A percentile compares a stretch with the other conserved stretches of the same genome.
These are phyloP conservation scores for Hysterium pulicare DNA, from an alignment of 2,329 filamentous ascomycete genomes.

Conservation along the genomic window DNA sequence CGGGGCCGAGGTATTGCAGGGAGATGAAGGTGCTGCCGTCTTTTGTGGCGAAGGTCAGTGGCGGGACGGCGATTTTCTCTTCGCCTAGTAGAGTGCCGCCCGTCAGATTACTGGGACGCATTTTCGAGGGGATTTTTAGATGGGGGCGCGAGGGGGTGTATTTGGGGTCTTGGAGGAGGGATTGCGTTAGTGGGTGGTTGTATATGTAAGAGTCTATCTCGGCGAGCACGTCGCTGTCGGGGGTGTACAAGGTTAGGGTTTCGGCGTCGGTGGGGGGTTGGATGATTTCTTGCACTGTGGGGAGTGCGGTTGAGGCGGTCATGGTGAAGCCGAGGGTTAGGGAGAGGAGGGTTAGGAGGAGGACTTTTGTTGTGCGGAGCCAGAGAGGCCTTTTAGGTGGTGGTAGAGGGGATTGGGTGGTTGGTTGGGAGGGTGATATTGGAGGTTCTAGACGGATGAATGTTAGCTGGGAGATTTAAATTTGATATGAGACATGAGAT, in stretches of 20 bases:
- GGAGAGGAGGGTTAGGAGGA: slow-evolving; percentile 46
- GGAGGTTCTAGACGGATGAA: slow-evolving; percentile 4
- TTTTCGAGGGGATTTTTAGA: slow-evolving; percentile 71
- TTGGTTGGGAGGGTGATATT: slow-evolving; percentile 6
- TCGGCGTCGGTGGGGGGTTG: slow-evolving; percentile 67
- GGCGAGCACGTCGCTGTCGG: slow-evolving; percentile 47
- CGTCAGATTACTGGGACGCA: slow-evolving; percentile 74
- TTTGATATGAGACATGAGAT: too few relatives aligned
- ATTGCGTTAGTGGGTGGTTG: slow-evolving; percentile 68
- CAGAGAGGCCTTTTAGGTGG: slow-evolving; percentile 14
- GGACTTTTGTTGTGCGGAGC: slow-evolving; percentile 42
- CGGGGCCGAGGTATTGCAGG: slow-evolving; percentile 72
- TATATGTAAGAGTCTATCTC: slow-evolving; percentile 72
- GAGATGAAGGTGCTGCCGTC: slow-evolving; percentile 58
- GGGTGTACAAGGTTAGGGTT: slow-evolving; percentile 64
- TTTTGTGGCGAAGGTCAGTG: slow-evolving; percentile 63
- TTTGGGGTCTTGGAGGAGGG: slow-evolving; percentile 63
- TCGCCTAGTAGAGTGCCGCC: slow-evolving; percentile 74
- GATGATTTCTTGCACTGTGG: slow-evolving; percentile 48
- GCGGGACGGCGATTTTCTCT: slow-evolving; percentile 75
- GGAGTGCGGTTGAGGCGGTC: slow-evolving; percentile 52
- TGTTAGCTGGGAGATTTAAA: too few relatives aligned
- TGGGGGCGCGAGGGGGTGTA: slow-evolving; percentile 79
- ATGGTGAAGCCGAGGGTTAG: slow-evolving; percentile 57
- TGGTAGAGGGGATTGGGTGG: slow-evolving; percentile 6